These are phyloP conservation scores for Saccharomycopsis malanga DNA, from an alignment of 805 yeast species.

Conservation along the genomic window DNA sequence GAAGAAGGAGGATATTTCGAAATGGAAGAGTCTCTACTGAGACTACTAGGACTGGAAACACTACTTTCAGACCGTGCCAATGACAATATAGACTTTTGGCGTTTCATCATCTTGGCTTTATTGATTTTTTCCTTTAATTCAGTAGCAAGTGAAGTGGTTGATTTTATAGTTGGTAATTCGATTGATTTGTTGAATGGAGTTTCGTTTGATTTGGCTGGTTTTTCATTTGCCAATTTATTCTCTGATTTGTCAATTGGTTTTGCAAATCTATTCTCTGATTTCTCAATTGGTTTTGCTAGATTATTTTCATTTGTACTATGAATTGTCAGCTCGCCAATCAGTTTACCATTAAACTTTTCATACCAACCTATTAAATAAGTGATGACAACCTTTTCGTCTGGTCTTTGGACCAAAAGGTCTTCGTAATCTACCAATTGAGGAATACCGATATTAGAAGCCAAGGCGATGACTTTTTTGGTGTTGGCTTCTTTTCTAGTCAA, in stretches of 20 bases:
- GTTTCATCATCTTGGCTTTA: neutral
- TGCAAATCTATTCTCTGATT: too few species aligned
- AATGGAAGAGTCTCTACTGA: neutral
- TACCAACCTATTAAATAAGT: constrained; percentile 43
- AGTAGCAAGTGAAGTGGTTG: neutral
- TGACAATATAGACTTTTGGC: neutral
- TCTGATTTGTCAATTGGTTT: too few species aligned
- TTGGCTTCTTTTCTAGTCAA: constrained; percentile 24
- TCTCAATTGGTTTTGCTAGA: too few species aligned
- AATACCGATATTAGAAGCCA: constrained; percentile 34
- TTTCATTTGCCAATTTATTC: too few species aligned
- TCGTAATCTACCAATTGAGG: constrained; percentile 38
- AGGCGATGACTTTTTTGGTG: constrained; percentile 27
- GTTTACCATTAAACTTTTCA: constrained; percentile 25
- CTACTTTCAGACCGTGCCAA: neutral
- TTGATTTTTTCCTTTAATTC: neutral
- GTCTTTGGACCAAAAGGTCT: constrained; percentile 36
- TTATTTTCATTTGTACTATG: too few species aligned
- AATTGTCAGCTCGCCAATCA: too few species aligned
- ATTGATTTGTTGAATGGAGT: too few species aligned
- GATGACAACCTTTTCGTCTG: constrained; percentile 46
- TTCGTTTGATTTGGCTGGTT: too few species aligned
- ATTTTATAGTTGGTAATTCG: too few species aligned
- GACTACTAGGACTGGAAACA: neutral
- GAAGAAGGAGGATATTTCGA: neutral